Conservation (phyloP, 768 basidiomycete genomes). For the Lactarius akahatsu region DNA sequence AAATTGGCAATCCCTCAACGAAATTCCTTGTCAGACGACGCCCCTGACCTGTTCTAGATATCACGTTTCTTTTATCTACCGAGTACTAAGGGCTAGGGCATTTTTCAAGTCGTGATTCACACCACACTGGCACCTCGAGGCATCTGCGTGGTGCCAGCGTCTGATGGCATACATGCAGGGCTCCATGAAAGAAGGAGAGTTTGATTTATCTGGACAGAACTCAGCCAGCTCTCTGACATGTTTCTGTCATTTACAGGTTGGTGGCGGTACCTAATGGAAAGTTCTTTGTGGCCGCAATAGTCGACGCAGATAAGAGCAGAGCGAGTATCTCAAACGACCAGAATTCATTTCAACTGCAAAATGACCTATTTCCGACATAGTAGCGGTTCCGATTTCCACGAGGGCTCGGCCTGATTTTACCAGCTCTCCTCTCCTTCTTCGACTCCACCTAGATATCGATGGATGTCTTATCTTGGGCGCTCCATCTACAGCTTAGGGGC, state of each 20-base stretch:
- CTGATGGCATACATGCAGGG: not conserved
- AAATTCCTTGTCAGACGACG: not conserved
- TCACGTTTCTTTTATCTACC: not conserved
- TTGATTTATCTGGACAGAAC: not conserved
- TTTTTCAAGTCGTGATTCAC: not conserved
- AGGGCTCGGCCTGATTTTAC: not conserved
- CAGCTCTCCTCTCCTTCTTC: not conserved
- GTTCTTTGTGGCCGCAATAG: not conserved
- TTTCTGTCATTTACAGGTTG: not conserved
- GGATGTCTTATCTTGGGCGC: not conserved
- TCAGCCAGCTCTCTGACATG: not conserved
- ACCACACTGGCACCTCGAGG: not conserved
- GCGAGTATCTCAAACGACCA: not conserved
- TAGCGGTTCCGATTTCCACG: not conserved
- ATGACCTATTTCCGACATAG: not conserved
- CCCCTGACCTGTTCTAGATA: not conserved
- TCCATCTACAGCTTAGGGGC: not conserved
- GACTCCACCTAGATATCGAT: not conserved
- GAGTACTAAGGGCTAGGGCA: not conserved
- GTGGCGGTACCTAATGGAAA: not conserved
- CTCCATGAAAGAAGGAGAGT: conserved; percentile 1
- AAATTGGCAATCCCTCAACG: not conserved
- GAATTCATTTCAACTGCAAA: not conserved
- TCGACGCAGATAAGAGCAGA: not conserved
- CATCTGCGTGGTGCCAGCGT: not conserved